Percentiles rank a stretch among this genome's conserved stretches.
phyloP scores from a whole-genome alignment of 805 yeast genomes.

The Hanseniaspora valbyensis region DNA sequence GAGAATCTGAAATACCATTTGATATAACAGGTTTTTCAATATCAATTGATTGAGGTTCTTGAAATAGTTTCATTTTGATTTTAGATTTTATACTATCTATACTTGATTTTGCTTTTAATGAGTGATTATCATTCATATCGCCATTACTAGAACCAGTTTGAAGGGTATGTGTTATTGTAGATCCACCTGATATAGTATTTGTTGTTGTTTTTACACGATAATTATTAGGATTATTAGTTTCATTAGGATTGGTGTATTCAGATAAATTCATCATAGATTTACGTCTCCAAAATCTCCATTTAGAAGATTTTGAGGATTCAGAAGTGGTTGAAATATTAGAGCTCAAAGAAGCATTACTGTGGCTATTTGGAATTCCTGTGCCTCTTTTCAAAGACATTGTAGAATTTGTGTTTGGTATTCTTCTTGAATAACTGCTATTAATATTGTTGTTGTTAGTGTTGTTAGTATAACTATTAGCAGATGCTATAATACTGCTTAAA shows the following conservation, averaged over 20 bases:
- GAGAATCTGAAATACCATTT: slow-evolving; percentile 2
- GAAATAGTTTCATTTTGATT: slow-evolving; percentile 12
- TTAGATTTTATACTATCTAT: slow-evolving; percentile 13
- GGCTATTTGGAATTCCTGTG: slow-evolving; percentile 18
- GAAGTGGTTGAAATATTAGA: slow-evolving; percentile 14
- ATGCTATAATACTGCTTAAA: slow-evolving; percentile 8
- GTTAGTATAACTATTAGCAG: slow-evolving; percentile 5
- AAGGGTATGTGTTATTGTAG: too few species aligned
- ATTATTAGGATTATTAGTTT: not conserved
- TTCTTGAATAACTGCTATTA: too few species aligned
- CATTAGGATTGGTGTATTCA: not conserved
- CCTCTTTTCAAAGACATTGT: not conserved
- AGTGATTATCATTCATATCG: not conserved
- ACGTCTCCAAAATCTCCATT: slow-evolving; percentile 31
- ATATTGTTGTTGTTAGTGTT: too few species aligned
- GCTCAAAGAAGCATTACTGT: slow-evolving; percentile 22
- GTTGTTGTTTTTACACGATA: too few species aligned
- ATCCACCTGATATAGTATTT: too few species aligned
- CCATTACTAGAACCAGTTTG: too few species aligned
- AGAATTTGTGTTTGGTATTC: not conserved
- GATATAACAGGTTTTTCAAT: not conserved
- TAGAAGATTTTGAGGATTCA: slow-evolving; percentile 15
- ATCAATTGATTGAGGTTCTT: not conserved
- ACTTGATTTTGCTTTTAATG: slow-evolving; percentile 10
- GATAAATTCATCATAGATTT: slow-evolving; percentile 15